Base-by-base conservation (phyloP, 176 grass and related monocot genomes). In the Oryza glumipatula region DNA sequence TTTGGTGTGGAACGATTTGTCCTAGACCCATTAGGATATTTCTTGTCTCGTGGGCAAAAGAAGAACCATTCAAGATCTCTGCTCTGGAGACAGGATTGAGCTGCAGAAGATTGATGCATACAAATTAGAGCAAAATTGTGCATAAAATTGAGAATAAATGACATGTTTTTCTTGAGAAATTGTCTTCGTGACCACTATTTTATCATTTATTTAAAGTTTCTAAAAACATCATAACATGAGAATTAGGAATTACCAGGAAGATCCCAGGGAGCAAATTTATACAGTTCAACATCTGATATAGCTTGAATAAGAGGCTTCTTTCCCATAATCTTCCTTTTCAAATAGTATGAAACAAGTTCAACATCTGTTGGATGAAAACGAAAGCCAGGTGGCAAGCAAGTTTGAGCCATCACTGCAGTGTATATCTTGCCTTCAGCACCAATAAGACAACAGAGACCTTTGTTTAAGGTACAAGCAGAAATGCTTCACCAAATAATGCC, bases 1-100 rank as follows among this genome's bases (percentile, higher is more conserved):
- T 84, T 92, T 77, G 92, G 87, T 49, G 96, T 96, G 24, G 91
- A 86, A 65, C 96, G 93, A 41, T 99, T 99, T 47, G 81, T 88
- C 66, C 93, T 88, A 4, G 80, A 83, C 11, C 96, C 91, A 75
- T 94, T 99, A 11, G 89, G 85, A 85, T 96, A 99, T 74, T 99
- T 99, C 73, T 88, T 96, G 60, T 94, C 96, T 65, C 86, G 78
- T 52, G 88, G 89, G 28, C 93, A 94, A 88, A 96, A 99, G 80
- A 99, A 99, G 77, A 92, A 99, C 96, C 96, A 99, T 56, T 99
- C 88, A 26, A 85, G 86, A 89, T 99, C 96, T 73, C 86, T 96
- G 77, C 85, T 94, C 23, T 24, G 76, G 24, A 99, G 87, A 33
- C 66, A 76, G 41, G 93, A 99, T 72, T 91, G 92, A 26, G 92